Conservation (phyloP, 176 grass and related monocot genomes). For the Zea mays region DNA sequence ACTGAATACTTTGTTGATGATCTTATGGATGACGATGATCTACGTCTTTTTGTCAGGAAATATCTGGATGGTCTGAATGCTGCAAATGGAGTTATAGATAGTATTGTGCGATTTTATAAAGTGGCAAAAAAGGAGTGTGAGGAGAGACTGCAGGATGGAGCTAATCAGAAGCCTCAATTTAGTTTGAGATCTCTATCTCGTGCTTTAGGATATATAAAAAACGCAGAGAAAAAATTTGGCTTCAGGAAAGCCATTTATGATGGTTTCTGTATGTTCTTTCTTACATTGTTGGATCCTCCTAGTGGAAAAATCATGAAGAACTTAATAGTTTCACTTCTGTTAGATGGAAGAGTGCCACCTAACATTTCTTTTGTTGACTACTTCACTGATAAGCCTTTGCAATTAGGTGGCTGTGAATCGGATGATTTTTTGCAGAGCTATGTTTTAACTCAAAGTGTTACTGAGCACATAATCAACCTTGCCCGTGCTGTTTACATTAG, state of each 20-base stretch:
- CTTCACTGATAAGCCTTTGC: conserved; percentile 44
- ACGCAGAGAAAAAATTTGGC: conserved; percentile 61
- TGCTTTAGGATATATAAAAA: conserved; percentile 70
- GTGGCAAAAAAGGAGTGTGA: conserved; percentile 73
- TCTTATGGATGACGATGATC: conserved; percentile 84
- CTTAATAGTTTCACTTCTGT: conserved; percentile 57
- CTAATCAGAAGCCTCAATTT: conserved; percentile 93
- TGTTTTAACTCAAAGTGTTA: conserved; percentile 79
- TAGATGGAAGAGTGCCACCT: conserved; percentile 52
- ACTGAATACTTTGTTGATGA: conserved; percentile 97
- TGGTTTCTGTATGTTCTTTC: conserved; percentile 99
- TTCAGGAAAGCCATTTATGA: conserved; percentile 85
- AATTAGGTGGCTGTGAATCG: conserved; percentile 38
- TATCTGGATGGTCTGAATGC: conserved; percentile 66
- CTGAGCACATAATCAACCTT: conserved; percentile 77
- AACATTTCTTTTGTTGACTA: conserved; percentile 61
- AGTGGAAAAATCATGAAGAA: conserved; percentile 81
- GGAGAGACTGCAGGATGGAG: conserved; percentile 89
- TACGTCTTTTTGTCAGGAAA: conserved; percentile 73
- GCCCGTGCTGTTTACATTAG: conserved; percentile 88
- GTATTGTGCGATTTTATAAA: conserved; percentile 84
- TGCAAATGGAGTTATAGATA: conserved; percentile 49
- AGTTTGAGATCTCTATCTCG: conserved; percentile 91
- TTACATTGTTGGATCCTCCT: conserved; percentile 79
- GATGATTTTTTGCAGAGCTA: conserved; percentile 55